These are phyloP conservation scores for Coemansia sp. DNA, from an alignment of 192 early-diverging fungal species.

Conservation along the genomic window DNA sequence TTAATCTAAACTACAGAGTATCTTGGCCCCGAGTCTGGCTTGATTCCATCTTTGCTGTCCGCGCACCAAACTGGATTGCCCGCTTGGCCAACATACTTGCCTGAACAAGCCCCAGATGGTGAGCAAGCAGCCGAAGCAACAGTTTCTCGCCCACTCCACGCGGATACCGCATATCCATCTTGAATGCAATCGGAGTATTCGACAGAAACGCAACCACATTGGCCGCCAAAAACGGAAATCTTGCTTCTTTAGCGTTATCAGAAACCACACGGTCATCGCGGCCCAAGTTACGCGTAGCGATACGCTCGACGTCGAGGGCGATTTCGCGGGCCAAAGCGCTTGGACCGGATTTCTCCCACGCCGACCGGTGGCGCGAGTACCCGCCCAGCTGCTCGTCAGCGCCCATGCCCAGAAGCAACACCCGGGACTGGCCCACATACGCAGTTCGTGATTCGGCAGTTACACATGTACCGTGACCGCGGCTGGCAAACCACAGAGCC, in stretches of 20 bases:
- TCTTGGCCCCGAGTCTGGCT: constrained; percentile 36
- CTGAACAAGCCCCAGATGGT: constrained; percentile 61
- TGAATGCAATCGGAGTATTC: constrained; percentile 69
- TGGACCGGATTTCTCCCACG: constrained; percentile 62
- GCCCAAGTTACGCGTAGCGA: constrained; percentile 85
- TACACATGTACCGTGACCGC: constrained; percentile 63
- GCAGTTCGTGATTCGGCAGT: background rate
- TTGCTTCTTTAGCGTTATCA: constrained; percentile 78
- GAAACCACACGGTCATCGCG: constrained; percentile 92
- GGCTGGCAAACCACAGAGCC: constrained; percentile 93
- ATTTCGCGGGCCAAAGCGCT: constrained; percentile 69
- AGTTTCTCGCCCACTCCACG: constrained; percentile 90
- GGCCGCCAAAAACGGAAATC: constrained; percentile 84
- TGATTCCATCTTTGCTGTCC: constrained; percentile 88
- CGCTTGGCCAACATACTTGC: constrained; percentile 73
- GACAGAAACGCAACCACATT: constrained; percentile 68
- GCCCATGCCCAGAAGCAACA: constrained; percentile 85
- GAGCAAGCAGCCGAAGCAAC: constrained; percentile 73
- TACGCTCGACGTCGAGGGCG: constrained; percentile 81
- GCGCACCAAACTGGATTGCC: constrained; percentile 97
- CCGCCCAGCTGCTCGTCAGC: constrained; percentile 95
- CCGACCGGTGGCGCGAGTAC: constrained; percentile 81
- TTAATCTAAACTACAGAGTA: constrained; percentile 7
- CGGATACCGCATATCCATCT: constrained; percentile 77
- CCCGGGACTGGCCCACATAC: constrained; percentile 69